Base-by-base conservation (phyloP, 148 eudicot species). In the Fagopyrum tataricum region DNA sequence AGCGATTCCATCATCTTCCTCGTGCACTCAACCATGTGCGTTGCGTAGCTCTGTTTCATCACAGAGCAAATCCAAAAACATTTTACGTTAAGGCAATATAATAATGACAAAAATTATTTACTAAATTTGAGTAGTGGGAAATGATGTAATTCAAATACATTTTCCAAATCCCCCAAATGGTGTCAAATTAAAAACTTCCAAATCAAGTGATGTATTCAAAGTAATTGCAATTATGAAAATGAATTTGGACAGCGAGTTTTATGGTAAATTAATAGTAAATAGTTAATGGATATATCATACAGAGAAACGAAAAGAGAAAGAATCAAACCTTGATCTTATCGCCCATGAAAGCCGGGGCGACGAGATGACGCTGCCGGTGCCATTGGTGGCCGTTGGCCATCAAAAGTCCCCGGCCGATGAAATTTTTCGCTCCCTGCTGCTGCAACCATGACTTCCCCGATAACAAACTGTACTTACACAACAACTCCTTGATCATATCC, bases 361-460 rank as follows among this genome's bases (percentile, higher is more conserved):
- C 88, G 68, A 94, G 86, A 82, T 91, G 98, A 6, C 98, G 79
- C 76, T 94, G 98, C 73, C 90, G 97, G 44, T 84, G 78, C 98
- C 98, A 94, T 72, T 89, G 86, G 6, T 88, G 77, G 6, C 98
- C 98, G 72, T 94, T 94, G 9, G 98, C 98, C 98, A 94, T 94
- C 1, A 94, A 77, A 17, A 94, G 70, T 0, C 98, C 98, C 8
- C 79, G 71, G 1, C 98, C 98, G 15, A 94, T 84, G 71, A 94
- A 94, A 77, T 91, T 85, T 74, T 94, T 94, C 0, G 93, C 80
- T 0, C 98, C 98, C 75, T 94, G 90, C 72, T 87, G 91, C 73
- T 94, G 98, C 13, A 81, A 81, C 98, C 98, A 94, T 37, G 98
- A 94, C 75, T 89, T 94, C 0, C 98, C 98, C 0, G 96, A 86